Evolutionary conservation across 1,284 basidiomycete species (phyloP), one percentile per base, ranked within the genome.

Genomic region (Thelephora terrestris): DNA sequence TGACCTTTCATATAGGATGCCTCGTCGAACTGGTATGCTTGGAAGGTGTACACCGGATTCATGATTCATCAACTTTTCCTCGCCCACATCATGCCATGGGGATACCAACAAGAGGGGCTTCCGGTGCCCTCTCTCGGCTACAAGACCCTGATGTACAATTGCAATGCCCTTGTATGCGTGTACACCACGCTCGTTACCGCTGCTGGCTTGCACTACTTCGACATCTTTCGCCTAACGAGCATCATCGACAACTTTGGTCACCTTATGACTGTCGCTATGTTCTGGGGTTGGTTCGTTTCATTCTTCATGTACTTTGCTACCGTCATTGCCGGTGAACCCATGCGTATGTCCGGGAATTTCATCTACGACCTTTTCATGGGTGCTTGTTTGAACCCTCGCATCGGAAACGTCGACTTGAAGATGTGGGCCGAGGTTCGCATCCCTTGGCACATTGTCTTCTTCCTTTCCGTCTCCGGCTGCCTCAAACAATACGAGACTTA

Each of bases 371-470:
- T 92, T 54, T 95, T 92, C 70, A 98, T 98, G 93, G 96, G 96
- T 43, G 92, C 93, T 35, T 78, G 77, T 47, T 74, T 99, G 54
- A 99, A 98, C 71, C 96, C 96, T 12, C 82, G 95, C 51, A 78
- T 99, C 54, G 92, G 93, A n/a, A 74, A 76, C 32, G 78, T 99
- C 57, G 95, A 98, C 68, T 72, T 99, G 61, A 99, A 99, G 74
- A 98, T 99, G 94, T 99, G 94, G 82, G 91, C 91, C 23, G 95
- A 99, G 66, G 95, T 99, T 50, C 81, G 96, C 46, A 91, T 99
- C 57, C 93, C 94, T 6, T 99, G 96, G 95, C 85, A 96, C 18
- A 80, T 98, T 49, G 83, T 96, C 16, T 97, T 98, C 75, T 84
- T 95, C 65, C 77, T 98, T 59, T 78, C 91, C 7, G 80, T 98